Evolutionary conservation across 768 basidiomycete species (phyloP).

Genomic region (Sutorius australiensis): DNA sequence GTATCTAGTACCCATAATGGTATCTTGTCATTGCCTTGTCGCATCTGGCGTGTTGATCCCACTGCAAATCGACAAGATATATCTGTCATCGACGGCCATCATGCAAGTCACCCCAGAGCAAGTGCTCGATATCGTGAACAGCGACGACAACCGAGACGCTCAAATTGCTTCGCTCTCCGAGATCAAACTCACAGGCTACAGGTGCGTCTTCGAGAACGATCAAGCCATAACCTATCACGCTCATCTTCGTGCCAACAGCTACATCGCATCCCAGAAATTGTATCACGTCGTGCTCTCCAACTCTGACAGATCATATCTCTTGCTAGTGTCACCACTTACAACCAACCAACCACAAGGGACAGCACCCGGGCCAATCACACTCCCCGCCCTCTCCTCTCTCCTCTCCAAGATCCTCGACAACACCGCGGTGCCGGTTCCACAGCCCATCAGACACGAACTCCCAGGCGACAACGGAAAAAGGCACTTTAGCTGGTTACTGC

Average conservation of each 20-base stretch:
- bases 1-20: background rate
- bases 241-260: conserved; percentile 14
- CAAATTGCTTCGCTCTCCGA: conserved; percentile 19
- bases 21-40: background rate
- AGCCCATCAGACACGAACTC: conserved; percentile 44
- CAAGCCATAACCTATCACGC: background rate
- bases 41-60: background rate
- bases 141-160: conserved; percentile 14
- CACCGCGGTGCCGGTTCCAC: conserved; percentile 50
- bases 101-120: conserved; percentile 27
- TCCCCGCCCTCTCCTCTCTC: conserved; percentile 36
- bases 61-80: background rate
- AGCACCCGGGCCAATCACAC: conserved; percentile 21
- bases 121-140: conserved; percentile 30
- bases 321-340: conserved; percentile 20
- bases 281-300: conserved; percentile 28
- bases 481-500: conserved; percentile 25
- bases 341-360: conserved; percentile 3
- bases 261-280: conserved; percentile 23
- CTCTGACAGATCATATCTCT: conserved; percentile 25
- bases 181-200: conserved; percentile 27
- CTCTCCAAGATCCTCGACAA: conserved; percentile 39
- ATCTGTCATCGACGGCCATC: background rate
- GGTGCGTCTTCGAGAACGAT: conserved; percentile 18
- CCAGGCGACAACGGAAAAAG: conserved; percentile 27